These are phyloP conservation scores for Neofusicoccum ribis DNA, from an alignment of 2,329 filamentous ascomycete species.

Conservation along the genomic window DNA sequence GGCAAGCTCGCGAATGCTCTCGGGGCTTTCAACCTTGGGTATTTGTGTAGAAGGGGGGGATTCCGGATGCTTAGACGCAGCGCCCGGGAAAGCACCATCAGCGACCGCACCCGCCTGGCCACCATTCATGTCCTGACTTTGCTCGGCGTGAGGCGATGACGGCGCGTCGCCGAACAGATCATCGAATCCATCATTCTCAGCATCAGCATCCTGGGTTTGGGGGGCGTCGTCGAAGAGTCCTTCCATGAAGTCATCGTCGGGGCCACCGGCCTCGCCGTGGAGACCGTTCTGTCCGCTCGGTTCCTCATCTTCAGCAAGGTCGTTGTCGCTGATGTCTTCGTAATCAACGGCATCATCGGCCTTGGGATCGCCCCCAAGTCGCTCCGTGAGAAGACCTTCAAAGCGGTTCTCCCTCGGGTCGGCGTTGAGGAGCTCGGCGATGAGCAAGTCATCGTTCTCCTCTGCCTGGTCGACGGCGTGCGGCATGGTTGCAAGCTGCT, in stretches of 20 bases:
- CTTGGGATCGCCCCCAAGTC: constrained; percentile 65
- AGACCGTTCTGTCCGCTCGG: constrained; percentile 25
- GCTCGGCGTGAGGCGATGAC: constrained; percentile 23
- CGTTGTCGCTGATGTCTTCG: constrained; percentile 88
- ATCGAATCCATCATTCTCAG: constrained; percentile 46
- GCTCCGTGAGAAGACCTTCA: constrained; percentile 27
- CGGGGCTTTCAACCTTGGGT: constrained; percentile 10
- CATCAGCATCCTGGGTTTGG: not conserved
- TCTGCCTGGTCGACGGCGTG: constrained; percentile 33
- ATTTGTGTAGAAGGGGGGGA: constrained; percentile 3
- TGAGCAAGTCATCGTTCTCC: constrained; percentile 30
- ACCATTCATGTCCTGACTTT: not conserved
- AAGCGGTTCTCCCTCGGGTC: constrained; percentile 27
- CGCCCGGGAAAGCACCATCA: not conserved
- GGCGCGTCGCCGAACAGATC: constrained; percentile 68
- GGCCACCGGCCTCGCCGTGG: constrained; percentile 27
- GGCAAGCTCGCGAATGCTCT: constrained; percentile 12
- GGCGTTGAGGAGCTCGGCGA: constrained; percentile 30
- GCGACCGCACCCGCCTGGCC: not conserved
- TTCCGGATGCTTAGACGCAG: not conserved
- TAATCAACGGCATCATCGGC: constrained; percentile 90
- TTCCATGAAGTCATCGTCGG: constrained; percentile 30
- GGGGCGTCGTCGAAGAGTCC: constrained; percentile 26
- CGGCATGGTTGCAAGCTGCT: constrained; percentile 31
- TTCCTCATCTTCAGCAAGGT: constrained; percentile 73